phyloP scores from a whole-genome alignment of 202 grass and related monocot genomes.

The Setaria viridis region DNA sequence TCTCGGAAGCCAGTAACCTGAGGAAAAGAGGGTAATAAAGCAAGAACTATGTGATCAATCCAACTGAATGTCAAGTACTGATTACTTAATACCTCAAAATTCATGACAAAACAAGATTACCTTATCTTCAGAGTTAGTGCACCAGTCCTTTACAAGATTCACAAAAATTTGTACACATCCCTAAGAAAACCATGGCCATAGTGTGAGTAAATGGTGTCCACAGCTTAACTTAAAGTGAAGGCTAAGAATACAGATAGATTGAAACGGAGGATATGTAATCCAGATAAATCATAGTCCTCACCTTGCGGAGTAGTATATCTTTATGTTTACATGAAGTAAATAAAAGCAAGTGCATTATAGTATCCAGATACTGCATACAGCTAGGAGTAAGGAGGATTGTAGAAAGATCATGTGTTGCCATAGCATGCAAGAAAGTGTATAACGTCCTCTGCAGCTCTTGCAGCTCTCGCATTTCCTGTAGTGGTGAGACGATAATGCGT shows the following conservation, averaged over 20 bases:
- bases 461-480: conserved; percentile 95
- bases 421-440: conserved; percentile 87
- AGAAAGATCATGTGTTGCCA: conserved; percentile 83
- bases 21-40: conserved; percentile 39
- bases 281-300: conserved; percentile 37
- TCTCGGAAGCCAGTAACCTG: conserved; percentile 92
- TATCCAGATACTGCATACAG: conserved; percentile 77
- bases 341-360: conserved; percentile 81
- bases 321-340: conserved; percentile 88
- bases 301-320: conserved; percentile 89
- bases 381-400: conserved; percentile 77
- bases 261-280: conserved; percentile 21
- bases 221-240: conserved; percentile 8
- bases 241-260: conserved; percentile 20
- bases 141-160: conserved; percentile 96
- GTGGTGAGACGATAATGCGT: conserved; percentile 28
- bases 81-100: conserved; percentile 8
- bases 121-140: conserved; percentile 80
- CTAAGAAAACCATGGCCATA: conserved; percentile 58
- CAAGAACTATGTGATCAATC: conserved; percentile 35
- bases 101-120: conserved; percentile 46
- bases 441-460: conserved; percentile 89
- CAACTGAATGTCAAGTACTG: conserved; percentile 23
- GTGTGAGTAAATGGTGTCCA: conserved; percentile 28
- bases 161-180: conserved; percentile 93